Conservation (phyloP, 2,329 filamentous ascomycete species). For the Chalaropsis thielavioides region DNA sequence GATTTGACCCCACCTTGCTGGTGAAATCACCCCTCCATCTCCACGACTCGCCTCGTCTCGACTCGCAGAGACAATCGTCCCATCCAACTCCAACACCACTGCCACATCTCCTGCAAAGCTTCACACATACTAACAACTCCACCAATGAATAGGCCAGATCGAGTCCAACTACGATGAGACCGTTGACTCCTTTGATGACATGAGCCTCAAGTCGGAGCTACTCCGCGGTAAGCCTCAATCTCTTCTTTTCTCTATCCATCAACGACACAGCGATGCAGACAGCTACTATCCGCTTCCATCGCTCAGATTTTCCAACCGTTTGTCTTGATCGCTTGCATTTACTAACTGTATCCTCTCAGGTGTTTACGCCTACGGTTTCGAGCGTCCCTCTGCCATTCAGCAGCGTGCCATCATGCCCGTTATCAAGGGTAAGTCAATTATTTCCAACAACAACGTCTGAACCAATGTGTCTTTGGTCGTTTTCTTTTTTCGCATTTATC, state of each 20-base stretch:
- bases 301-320: neutral
- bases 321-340: neutral
- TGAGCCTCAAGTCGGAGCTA: slow-evolving; percentile 93
- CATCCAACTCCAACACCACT: neutral
- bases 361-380: slow-evolving; percentile 99
- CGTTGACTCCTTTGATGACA: slow-evolving; percentile 96
- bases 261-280: no score
- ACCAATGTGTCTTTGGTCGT: neutral
- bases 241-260: neutral
- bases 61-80: neutral
- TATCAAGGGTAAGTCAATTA: slow-evolving; percentile 70
- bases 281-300: neutral
- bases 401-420: slow-evolving; percentile 99
- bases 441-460: neutral
- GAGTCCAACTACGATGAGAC: slow-evolving; percentile 99
- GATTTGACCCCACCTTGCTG: slow-evolving; percentile 9
- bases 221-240: slow-evolving; percentile 52
- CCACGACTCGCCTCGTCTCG: neutral
- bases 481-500: neutral
- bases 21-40: neutral
- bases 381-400: slow-evolving; percentile 98
- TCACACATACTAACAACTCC: neutral
- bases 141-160: slow-evolving; percentile 62
- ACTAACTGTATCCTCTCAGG: slow-evolving; percentile 31
- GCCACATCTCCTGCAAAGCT: neutral